phyloP scores from a whole-genome alignment of 495 filamentous ascomycete genomes.

The Hyaloscypha variabilis region DNA sequence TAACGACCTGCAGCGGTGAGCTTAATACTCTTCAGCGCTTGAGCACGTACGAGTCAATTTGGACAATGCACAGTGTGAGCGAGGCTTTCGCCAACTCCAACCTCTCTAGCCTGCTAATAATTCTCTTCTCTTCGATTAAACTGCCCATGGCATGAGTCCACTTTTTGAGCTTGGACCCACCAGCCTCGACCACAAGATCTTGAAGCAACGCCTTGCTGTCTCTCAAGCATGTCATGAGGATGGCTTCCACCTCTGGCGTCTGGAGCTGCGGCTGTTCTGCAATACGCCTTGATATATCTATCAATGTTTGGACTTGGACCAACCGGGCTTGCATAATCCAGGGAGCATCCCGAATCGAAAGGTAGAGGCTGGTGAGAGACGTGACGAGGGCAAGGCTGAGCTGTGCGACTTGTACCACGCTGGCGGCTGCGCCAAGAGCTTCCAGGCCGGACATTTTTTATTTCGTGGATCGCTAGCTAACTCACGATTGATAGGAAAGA shows the following conservation, averaged over 20 bases:
- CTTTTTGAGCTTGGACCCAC: background rate
- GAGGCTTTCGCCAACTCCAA: background rate
- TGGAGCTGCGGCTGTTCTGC: background rate
- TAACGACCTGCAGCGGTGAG: background rate
- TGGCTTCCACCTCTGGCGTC: background rate
- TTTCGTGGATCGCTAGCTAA: background rate
- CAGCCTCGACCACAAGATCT: background rate
- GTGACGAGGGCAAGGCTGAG: background rate
- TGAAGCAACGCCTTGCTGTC: background rate
- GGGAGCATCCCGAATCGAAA: background rate
- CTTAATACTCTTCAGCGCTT: background rate
- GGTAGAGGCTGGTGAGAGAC: conserved; percentile 1
- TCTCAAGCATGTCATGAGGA: background rate
- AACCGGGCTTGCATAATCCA: background rate
- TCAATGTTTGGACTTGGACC: background rate
- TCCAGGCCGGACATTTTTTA: conserved; percentile 5
- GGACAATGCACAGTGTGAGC: background rate
- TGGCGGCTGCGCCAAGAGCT: conserved; percentile 1
- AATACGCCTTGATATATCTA: conserved; percentile 5
- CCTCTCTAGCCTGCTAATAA: background rate
- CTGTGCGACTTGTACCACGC: conserved; percentile 4
- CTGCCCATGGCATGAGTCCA: background rate
- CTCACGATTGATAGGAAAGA: background rate
- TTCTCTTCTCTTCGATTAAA: background rate
- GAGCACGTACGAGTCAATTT: background rate